Base-by-base conservation (phyloP, 805 yeast genomes). In the Lipomyces starkeyi region DNA sequence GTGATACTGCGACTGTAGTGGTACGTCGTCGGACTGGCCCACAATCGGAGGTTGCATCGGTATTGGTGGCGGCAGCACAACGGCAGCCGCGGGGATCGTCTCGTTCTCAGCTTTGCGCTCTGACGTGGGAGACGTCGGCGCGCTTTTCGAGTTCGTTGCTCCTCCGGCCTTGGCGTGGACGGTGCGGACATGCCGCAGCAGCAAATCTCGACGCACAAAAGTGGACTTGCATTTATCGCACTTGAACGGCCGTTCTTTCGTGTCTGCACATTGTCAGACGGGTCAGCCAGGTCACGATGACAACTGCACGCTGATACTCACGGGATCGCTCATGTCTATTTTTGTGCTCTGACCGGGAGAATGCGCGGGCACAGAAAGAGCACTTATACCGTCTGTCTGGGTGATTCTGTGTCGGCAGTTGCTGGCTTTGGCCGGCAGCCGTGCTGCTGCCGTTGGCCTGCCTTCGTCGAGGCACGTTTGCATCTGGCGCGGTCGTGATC, bases 311-410 rank as follows among this genome's bases (percentile, higher is more conserved):
- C 32, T 20, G 37, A 8, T 11, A 69, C 73, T 6, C 59, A 70
- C 73, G 95, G 0, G 92, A 87, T 34, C 93, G 79, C 77, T 90
- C 94, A 74, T 90, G 95, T 60, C 95, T 84, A 55, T 88, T 86
- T 73, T 89, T 85, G 77, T 90, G 95, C 76, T 90, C 95, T 11
- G 90, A 85, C 62, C 95, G 80, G n/a, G 92, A 86, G 75, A 90
- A 90, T 6, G 91, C 89, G 70, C 93, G 82, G 40, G 93, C 91
- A 74, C 97, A 91, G 75, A 86, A 90, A 6, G 90, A 87, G 79
- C 97, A 91, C 53, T 89, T 85, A 77, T 90, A 90, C 73, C 90
- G 87, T 73, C 89, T 84, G 73, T 84, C 88, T 53, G 88, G 80
- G 20, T 17, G 49, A n/a, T 43, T 14, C 20, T 17, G n/a, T 8